Conservation (phyloP, 768 basidiomycete species). For the Kwoniella dejecticola region DNA sequence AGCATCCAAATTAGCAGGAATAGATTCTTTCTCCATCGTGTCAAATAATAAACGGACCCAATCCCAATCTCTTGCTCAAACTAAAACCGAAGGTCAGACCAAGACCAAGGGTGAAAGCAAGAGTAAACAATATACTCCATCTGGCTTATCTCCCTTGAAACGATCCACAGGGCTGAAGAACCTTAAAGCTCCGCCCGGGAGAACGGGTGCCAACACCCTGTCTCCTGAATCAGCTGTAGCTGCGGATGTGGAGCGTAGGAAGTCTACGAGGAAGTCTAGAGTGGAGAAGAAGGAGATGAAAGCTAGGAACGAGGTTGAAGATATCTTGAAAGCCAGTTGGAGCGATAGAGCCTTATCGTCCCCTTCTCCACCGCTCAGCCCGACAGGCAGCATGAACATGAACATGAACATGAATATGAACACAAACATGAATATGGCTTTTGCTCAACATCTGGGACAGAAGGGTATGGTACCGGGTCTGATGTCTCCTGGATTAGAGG, state of each 20-base stretch:
- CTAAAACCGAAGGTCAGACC: too few species aligned
- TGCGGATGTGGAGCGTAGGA: background rate
- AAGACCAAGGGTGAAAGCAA: background rate
- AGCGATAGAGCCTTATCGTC: slow-evolving; percentile 30
- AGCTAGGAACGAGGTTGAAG: slow-evolving; percentile 29
- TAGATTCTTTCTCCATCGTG: slow-evolving; percentile 1
- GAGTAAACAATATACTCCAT: background rate
- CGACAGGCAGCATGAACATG: background rate
- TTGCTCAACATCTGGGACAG: background rate
- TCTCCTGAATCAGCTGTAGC: background rate
- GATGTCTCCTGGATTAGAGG: slow-evolving; percentile 33
- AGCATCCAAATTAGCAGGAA: slow-evolving; percentile 26
- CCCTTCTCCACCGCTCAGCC: background rate
- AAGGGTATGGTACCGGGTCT: slow-evolving; percentile 10
- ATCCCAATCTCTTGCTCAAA: too few species aligned
- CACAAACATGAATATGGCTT: background rate
- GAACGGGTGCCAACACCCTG: too few species aligned
- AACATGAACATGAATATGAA: background rate
- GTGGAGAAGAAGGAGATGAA: slow-evolving; percentile 17
- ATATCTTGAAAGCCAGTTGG: slow-evolving; percentile 41
- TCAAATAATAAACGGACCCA: background rate
- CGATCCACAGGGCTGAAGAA: slow-evolving; percentile 20
- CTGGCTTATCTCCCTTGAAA: slow-evolving; percentile 6
- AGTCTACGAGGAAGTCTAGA: slow-evolving; percentile 17
- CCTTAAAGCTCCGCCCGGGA: too few species aligned